A percentile compares a stretch with the other conserved stretches of the same genome.
phyloP scores from a whole-genome alignment of 441 rosid species.

The Omphalea diandra region DNA sequence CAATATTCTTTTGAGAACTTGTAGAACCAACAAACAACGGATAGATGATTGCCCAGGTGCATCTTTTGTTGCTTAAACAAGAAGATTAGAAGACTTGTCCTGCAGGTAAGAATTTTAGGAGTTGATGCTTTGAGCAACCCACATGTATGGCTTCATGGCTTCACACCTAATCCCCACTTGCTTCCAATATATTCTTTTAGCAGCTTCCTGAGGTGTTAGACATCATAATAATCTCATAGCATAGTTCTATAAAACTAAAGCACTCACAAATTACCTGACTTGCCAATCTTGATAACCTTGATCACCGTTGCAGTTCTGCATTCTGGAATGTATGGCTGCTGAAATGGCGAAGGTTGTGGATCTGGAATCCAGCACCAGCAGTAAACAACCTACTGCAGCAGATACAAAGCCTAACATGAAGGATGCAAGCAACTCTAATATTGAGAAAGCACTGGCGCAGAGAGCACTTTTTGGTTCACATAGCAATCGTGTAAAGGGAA shows the following conservation, averaged over 20 bases:
- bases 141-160: conserved; percentile 22
- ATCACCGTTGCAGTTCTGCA: conserved; percentile 2
- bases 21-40: conserved; percentile 20
- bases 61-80: conserved; percentile 30
- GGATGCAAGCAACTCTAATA: conserved; percentile 23
- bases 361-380: conserved; percentile 26
- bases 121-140: conserved; percentile 23
- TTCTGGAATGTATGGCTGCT: conserved; percentile 31
- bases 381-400: conserved; percentile 20
- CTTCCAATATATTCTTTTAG: conserved; percentile 18
- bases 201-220: conserved; percentile 13
- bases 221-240: neutral
- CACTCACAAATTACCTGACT: neutral
- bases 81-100: conserved; percentile 31
- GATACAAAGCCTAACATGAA: conserved; percentile 22
- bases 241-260: conserved; percentile 15
- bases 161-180: conserved; percentile 16
- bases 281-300: conserved; percentile 17
- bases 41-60: conserved; percentile 20
- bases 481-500: conserved; percentile 29
- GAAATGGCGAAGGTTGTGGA: conserved; percentile 24
- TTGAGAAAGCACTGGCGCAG: conserved; percentile 43
- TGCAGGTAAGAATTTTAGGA: conserved; percentile 23
- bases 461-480: conserved; percentile 44
- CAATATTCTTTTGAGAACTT: conserved; percentile 16